Base-by-base conservation (phyloP, 371 early-diverging fungal species). In the Furculomyces boomerangus region DNA sequence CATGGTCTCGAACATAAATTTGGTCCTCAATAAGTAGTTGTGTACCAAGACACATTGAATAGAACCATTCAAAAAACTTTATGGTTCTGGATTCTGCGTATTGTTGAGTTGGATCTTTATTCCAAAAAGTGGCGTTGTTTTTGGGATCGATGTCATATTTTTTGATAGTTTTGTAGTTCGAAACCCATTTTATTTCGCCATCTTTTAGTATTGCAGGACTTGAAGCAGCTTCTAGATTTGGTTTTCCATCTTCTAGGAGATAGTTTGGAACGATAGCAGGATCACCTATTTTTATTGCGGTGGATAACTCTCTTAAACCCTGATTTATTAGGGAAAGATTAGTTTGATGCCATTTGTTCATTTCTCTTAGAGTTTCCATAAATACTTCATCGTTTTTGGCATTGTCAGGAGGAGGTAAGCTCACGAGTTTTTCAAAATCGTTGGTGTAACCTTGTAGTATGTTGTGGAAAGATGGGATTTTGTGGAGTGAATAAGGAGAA, bases 1-100 rank as follows among this genome's bases (percentile, higher is more conserved):
- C 62, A 31, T 74, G 64, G 50, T 72, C 72, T 53, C 73, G 71
- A 57, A 81, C 71, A 3, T 75, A 72, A 30, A 82, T 56, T 52
- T 82, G 80, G 65, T 83, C 80, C 60, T 74, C 73, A 55, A 78
- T 66, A 44, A 80, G 65, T 27, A 75, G 65, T 59, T 78, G 76
- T 46, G 78, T 77, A 24, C 81, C 79, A 32, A 77, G 60, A 45
- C 70, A 70, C 64, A 78, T 71, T 18, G 73, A 70, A 56, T 76
- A 76, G 46, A 74, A 61, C 60, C 60, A 61, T 58, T 72, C 73
- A 32, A 71, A 65, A 54, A 73, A 64, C 14, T 60, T 54, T 24
- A 60, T 61, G 7, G 61, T 65, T 60, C 61, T 64, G 56, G 60
- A 58, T 46, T 67, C 67, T 2, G 67, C 67, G 53, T 62, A 67